Evolutionary conservation across 306 rosid species (phyloP).

Genomic region (Cucurbita moschata): DNA sequence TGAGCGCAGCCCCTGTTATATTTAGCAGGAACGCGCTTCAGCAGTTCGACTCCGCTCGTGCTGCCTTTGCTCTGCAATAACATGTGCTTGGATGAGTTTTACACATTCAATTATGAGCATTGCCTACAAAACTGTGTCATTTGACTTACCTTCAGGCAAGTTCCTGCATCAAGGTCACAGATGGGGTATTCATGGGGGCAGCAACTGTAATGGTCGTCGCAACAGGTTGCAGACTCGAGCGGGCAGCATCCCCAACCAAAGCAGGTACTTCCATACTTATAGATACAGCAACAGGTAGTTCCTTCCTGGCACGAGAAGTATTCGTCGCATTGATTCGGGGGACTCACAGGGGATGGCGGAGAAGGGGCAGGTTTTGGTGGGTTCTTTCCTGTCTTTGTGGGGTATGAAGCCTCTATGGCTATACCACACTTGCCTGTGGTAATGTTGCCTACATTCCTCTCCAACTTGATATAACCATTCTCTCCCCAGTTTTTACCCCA

Average conservation of each 20-base stretch:
- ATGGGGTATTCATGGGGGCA: constrained; percentile 75
- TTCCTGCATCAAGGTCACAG: constrained; percentile 41
- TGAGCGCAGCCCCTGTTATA: background rate
- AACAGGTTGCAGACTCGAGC: constrained; percentile 67
- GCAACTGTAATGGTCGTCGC: constrained; percentile 60
- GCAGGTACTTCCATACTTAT: constrained; percentile 37
- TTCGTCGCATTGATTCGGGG: constrained; percentile 44
- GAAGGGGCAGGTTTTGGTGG: constrained; percentile 75
- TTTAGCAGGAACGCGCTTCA: constrained; percentile 40
- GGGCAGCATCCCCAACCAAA: constrained; percentile 97
- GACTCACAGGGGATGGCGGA: constrained; percentile 44
- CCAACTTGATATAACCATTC: constrained; percentile 53
- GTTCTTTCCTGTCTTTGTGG: constrained; percentile 52
- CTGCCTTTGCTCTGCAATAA: constrained; percentile 35
- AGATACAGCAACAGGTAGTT: constrained; percentile 69
- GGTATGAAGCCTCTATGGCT: constrained; percentile 71
- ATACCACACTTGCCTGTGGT: constrained; percentile 68
- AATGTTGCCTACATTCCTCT: constrained; percentile 29
- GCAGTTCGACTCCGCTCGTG: constrained; percentile 38
- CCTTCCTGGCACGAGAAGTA: constrained; percentile 51
- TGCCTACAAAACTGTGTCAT: background rate
- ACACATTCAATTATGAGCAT: background rate
- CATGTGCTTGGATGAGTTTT: background rate
- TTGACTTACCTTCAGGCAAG: constrained; percentile 49
- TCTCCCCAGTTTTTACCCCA: constrained; percentile 90